Conservation (phyloP, 495 filamentous ascomycete genomes). For the Aspergillus steynii region DNA sequence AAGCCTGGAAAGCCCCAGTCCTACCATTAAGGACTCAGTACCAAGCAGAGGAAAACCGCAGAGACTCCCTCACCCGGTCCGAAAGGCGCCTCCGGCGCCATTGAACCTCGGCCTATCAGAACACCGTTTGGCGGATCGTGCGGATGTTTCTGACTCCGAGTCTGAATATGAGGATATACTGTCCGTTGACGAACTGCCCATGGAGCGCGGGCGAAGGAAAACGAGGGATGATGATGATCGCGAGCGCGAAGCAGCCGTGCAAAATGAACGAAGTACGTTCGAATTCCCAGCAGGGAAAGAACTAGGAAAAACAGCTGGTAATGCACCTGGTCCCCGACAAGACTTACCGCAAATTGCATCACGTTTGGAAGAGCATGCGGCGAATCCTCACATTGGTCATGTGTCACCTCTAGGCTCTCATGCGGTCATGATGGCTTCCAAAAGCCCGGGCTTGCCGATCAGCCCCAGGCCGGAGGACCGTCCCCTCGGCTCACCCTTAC, state of each 20-base stretch:
- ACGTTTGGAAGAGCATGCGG: slow-evolving; percentile 24
- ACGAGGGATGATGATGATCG: slow-evolving; percentile 87
- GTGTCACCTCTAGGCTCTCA: slow-evolving; percentile 26
- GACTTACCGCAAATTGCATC: background rate
- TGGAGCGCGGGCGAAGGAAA: slow-evolving; percentile 75
- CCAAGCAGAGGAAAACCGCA: slow-evolving; percentile 20
- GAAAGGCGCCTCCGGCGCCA: slow-evolving; percentile 84
- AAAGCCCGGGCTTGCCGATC: slow-evolving; percentile 84
- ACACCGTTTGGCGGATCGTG: slow-evolving; percentile 41
- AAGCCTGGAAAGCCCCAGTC: slow-evolving; percentile 18
- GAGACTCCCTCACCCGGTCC: slow-evolving; percentile 54
- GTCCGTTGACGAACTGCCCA: slow-evolving; percentile 61
- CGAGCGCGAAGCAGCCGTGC: slow-evolving; percentile 66
- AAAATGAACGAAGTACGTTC: slow-evolving; percentile 61
- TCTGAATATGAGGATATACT: slow-evolving; percentile 83
- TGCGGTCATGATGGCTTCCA: slow-evolving; percentile 54
- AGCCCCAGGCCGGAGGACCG: slow-evolving; percentile 85
- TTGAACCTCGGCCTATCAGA: slow-evolving; percentile 62
- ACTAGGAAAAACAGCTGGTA: slow-evolving; percentile 15
- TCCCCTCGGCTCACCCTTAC: slow-evolving; percentile 69
- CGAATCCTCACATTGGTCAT: slow-evolving; percentile 32
- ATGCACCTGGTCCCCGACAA: background rate
- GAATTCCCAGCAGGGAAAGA: slow-evolving; percentile 63
- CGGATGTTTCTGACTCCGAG: slow-evolving; percentile 62
- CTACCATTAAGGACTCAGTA: slow-evolving; percentile 16